Evolutionary conservation across 768 basidiomycete species (phyloP), one percentile per base, ranked within the genome.

Genomic region (Xerocomellus amylosporus): DNA sequence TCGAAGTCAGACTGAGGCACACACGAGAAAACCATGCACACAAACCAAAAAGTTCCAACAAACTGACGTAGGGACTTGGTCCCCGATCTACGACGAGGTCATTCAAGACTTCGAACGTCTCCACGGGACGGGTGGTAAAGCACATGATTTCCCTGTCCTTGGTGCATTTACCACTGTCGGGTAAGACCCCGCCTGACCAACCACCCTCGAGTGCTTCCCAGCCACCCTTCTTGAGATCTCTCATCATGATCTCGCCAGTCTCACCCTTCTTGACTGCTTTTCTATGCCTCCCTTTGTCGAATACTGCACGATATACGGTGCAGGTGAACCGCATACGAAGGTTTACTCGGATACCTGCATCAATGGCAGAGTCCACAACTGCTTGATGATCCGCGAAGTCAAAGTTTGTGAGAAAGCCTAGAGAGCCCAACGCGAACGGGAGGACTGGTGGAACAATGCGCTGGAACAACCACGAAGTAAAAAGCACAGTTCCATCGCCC

Each of bases 381-480:
- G 83, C 70, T 66, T 86, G 79, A 75, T 96, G 84, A 73, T 97
- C 84, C 53, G 84, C 78, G 70, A 98, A 93, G 76, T 98, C 86
- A 67, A 98, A 98, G 68, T 94, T 97, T 40, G 93, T 98, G 50
- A 95, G 87, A 75, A 99, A 99, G 44, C 97, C 96, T 24, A 99
- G 83, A 5, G 96, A 98, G 41, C 97, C 97, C 26, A 99, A 81
- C 2, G 97, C 95, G 70, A 99, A 99, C 1, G 97, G 87, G 14
- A 99, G 86, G 36, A 98, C 93, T 13, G 97, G 97, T n/a, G 97
- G 97, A 15, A 98, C 97, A 64, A 99, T 93, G 49, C 87, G 86
- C 70, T 99, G 97, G 77, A 99, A 99, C 31, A 99, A 78, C 97
- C 97, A 98, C 4, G 97, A 98, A 6, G 97, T 97, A 75, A 98